phyloP scores from a whole-genome alignment of 257 asterid species.

The Capsicum pubescens region DNA sequence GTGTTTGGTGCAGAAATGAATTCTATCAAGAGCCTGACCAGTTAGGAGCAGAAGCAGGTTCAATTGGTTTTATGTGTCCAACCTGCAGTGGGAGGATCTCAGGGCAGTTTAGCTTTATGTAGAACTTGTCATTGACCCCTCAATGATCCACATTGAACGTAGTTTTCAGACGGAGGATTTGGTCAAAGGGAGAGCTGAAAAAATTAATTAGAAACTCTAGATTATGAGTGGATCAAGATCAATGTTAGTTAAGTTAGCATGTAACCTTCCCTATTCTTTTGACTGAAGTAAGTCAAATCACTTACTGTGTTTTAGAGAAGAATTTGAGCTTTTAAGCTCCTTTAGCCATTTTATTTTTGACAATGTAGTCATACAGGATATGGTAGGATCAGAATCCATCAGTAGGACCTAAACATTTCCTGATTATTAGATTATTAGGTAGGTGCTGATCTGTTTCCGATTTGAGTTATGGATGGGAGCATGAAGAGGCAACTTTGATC shows the following conservation, averaged over 20 bases:
- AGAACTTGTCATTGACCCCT: neutral
- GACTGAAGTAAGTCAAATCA: conserved; percentile 15
- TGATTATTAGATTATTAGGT: neutral
- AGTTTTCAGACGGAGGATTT: conserved; percentile 19
- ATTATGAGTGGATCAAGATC: neutral
- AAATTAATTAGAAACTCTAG: neutral
- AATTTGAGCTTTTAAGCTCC: neutral
- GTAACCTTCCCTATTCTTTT: conserved; percentile 22
- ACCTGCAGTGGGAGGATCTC: conserved; percentile 54
- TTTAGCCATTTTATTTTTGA: neutral
- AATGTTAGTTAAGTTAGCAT: neutral
- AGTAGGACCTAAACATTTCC: neutral
- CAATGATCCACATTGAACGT: neutral
- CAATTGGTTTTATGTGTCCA: conserved; percentile 70
- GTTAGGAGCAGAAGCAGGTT: conserved; percentile 56
- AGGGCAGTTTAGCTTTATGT: conserved; percentile 32
- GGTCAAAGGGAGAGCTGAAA: neutral
- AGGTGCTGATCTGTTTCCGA: neutral
- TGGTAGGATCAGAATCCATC: neutral
- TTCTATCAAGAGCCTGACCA: conserved; percentile 58
- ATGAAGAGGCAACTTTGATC: neutral
- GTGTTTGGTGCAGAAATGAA: conserved; percentile 75
- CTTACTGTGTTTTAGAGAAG: conserved; percentile 17
- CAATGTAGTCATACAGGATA: neutral
- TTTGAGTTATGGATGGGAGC: conserved; percentile 4